Evolutionary conservation across 768 basidiomycete species (phyloP).

Genomic region (Astraeus odoratus): DNA sequence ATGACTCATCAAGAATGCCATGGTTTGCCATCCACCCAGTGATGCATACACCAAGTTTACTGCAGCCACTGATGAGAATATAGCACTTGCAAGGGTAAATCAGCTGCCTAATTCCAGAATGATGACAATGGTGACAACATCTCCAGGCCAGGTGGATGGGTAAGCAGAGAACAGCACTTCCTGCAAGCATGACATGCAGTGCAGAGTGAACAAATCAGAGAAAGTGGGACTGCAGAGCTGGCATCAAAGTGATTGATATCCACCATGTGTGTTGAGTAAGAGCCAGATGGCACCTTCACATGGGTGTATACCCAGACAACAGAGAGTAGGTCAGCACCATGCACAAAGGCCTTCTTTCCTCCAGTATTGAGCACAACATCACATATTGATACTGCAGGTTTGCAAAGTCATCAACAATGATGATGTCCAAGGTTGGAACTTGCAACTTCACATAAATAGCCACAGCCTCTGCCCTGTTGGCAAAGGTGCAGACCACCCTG

Average conservation of each 20-base stretch:
- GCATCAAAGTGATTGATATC: conserved; percentile 18
- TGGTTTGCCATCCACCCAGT: conserved; percentile 28
- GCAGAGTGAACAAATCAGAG: conserved; percentile 9
- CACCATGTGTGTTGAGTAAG: conserved; percentile 12
- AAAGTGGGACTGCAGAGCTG: conserved; percentile 14
- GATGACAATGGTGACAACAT: conserved; percentile 12
- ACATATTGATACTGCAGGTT: conserved; percentile 10
- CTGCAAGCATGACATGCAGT: conserved; percentile 2
- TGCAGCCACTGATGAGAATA: conserved; percentile 18
- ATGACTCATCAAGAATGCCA: conserved; percentile 26
- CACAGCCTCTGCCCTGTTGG: conserved; percentile 9
- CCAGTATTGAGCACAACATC: conserved; percentile 21
- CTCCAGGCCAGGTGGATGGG: background rate
- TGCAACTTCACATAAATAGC: conserved; percentile 8
- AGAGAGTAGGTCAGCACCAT: conserved; percentile 16
- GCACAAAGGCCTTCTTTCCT: conserved; percentile 9
- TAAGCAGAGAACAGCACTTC: conserved; percentile 10
- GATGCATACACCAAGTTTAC: conserved; percentile 21
- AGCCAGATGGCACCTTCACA: conserved; percentile 14
- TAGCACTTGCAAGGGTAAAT: conserved; percentile 25
- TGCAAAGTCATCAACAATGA: conserved; percentile 9
- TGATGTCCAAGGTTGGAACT: conserved; percentile 8
- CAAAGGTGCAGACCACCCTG: conserved; percentile 17
- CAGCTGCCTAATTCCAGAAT: conserved; percentile 17
- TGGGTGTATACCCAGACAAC: conserved; percentile 21